phyloP scores from a whole-genome alignment of 2,329 filamentous ascomycete species.

The Fusarium sp. region DNA sequence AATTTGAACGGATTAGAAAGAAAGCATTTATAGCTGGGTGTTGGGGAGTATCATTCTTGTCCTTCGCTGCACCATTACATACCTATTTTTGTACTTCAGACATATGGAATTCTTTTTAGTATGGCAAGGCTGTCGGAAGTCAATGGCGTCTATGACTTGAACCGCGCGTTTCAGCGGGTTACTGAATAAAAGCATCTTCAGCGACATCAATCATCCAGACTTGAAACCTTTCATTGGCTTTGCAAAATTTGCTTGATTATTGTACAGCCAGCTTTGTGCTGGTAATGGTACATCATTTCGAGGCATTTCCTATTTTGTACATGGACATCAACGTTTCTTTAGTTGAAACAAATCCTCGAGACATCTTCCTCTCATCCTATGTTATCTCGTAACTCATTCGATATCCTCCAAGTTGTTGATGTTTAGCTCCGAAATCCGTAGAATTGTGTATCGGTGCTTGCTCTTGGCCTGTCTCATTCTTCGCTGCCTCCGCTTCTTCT shows the following conservation, averaged over 20 bases:
- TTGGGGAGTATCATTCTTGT: slow-evolving; percentile 46
- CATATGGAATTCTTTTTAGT: slow-evolving; percentile 23
- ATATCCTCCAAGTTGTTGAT: slow-evolving; percentile 62
- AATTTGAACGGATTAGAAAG: slow-evolving; percentile 41
- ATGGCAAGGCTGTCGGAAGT: slow-evolving; percentile 31
- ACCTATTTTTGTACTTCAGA: slow-evolving; percentile 36
- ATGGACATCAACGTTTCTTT: slow-evolving; percentile 29
- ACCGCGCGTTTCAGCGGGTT: slow-evolving; percentile 27
- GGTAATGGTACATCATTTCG: slow-evolving; percentile 44
- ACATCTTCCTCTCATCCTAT: slow-evolving; percentile 4
- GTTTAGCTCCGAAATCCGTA: slow-evolving; percentile 85
- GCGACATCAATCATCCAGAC: slow-evolving; percentile 5
- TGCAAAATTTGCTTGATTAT: slow-evolving; percentile 41
- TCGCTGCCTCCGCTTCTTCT: slow-evolving; percentile 83
- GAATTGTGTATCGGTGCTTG: slow-evolving; percentile 89
- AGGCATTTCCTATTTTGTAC: slow-evolving; percentile 41
- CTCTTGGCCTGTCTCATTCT: slow-evolving; percentile 81
- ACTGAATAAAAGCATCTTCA: slow-evolving; percentile 38
- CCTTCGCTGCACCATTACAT: slow-evolving; percentile 39
- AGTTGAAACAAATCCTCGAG: slow-evolving; percentile 13
- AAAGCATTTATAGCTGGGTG: slow-evolving; percentile 47
- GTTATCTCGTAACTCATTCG: slow-evolving; percentile 40
- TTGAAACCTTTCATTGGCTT: slow-evolving; percentile 4
- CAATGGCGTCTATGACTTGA: slow-evolving; percentile 29
- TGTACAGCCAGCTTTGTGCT: slow-evolving; percentile 46